Evolutionary conservation across 192 early-diverging fungal species (phyloP), one percentile per base, ranked within the genome.

Genomic region (Obelidium mucronatum): DNA sequence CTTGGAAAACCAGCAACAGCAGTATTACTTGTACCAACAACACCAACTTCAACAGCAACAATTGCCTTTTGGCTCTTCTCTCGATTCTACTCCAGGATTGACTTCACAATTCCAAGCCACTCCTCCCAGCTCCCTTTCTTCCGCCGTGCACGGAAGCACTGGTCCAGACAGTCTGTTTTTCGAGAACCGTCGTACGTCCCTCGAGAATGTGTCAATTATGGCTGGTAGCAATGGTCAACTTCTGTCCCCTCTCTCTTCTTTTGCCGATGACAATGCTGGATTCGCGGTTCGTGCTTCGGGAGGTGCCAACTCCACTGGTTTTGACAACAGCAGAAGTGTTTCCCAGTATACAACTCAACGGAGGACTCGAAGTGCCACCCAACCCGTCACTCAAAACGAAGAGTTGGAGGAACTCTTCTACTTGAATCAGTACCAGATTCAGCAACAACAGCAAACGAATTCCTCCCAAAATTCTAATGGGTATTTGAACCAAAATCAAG

Each of bases 341-440:
- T n/a, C n/a, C n/a, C n/a, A n/a, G n/a, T n/a, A n/a, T n/a, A n/a
- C n/a, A n/a, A n/a, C n/a, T n/a, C 69, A 72, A 36, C 69, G 69
- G 2, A 17, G 69, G 6, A 72, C 69, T 1, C 26, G 69, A 35
- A 72, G 69, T 30, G 69, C 58, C 13, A 72, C 69, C 19, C 69
- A 72, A 42, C 69, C 69, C 8, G 30, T 72, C 13, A 72, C 69
- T 6, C 53, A 54, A 22, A 39, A 19, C 17, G 69, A 72, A 35
- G 69, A 72, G 30, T 40, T 58, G 19, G 53, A 72, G 2, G 69
- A 72, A 34, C 33, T 72, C 34, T 35, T 72, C 1, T 72, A 58
- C 69, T 15, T 68, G 22, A 37, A 68, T 4, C 66, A 68, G 33
- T 26, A 58, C 8, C 24, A 51, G 48, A 8, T 13, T 8, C 48